Base-by-base conservation (phyloP, 2,329 filamentous ascomycete species). In the Chrysosporium keratinophilum region DNA sequence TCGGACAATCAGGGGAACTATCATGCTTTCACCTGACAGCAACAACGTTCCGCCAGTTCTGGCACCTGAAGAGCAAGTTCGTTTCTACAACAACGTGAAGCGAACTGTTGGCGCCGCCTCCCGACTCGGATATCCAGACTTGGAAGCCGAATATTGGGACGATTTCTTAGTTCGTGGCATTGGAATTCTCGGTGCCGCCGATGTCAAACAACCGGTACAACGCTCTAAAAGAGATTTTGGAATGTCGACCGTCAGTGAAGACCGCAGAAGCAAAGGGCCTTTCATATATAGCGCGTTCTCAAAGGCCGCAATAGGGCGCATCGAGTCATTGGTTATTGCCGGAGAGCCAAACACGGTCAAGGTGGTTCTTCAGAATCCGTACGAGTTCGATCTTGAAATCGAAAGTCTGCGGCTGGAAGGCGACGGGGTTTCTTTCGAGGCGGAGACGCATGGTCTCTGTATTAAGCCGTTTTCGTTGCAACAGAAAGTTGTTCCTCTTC, bases 201-300 rank as follows among this genome's bases (percentile, higher is more conserved):
- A 74, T 41, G 76, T 78, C 10, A 78, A 79, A 59, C 77, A 78
- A 14, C 84, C 87, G 0, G 78, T 87, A 50, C 77, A 84, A 5
- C 86, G 89, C 62, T 74, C 71, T 15, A 75, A 71, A 54, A 71
- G 69, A 37, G 78, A 80, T 56, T 64, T 81, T 39, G 71, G 74
- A 44, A 67, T 72, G 9, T 70, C 70, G 11, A 68, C 68, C 10
- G 65, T 66, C 6, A 65, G 66, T 41, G 66, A 73, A 40, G 71
- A 71, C 50, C 63, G 69, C 54, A 49, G 47, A 7, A 45, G 43
- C 7, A 54, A 50, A 50, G 88, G 93, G 57, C 93, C 93, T 0
- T 95, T 98, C 62, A 87, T 98, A 54, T 95, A 97, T 66, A 96
- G 96, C 63, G 88, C 93, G 0, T 97, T 96, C 63, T 71, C 89